Evolutionary conservation across 192 early-diverging fungal genomes (phyloP).

Genomic region (Entophlyctis helioformis): DNA sequence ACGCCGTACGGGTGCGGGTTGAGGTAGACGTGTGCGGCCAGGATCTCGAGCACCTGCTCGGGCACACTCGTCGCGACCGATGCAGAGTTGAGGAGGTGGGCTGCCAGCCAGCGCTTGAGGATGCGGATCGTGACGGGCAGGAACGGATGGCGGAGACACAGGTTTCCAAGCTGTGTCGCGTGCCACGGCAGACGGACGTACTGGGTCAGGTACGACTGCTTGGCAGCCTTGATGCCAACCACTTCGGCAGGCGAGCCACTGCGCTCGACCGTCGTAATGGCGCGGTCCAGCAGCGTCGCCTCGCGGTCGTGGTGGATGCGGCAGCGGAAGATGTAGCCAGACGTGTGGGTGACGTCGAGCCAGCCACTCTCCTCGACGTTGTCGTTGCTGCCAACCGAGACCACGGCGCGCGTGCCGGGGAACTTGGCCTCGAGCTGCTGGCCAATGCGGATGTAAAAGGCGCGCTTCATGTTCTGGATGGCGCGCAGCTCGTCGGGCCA

Average conservation of each 20-base stretch:
- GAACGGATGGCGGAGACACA: conserved; percentile 63
- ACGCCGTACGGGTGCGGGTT: conserved; percentile 48
- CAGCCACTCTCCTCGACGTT: conserved; percentile 11
- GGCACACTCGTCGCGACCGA: conserved; percentile 33
- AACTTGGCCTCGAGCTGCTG: conserved; percentile 33
- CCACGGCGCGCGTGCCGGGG: conserved; percentile 34
- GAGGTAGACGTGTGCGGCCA: conserved; percentile 61
- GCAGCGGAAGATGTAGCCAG: conserved; percentile 73
- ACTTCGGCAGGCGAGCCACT: background rate
- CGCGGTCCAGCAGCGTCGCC: conserved; percentile 37
- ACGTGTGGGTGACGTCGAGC: conserved; percentile 52
- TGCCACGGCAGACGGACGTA: conserved; percentile 41
- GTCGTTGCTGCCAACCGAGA: conserved; percentile 12
- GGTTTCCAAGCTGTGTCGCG: conserved; percentile 54
- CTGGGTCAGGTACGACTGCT: background rate
- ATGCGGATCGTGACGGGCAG: conserved; percentile 72
- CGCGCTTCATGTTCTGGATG: conserved; percentile 80
- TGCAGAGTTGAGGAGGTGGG: conserved; percentile 74
- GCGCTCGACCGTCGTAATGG: conserved; percentile 26
- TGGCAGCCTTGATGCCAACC: conserved; percentile 2
- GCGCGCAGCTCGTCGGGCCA: conserved; percentile 87
- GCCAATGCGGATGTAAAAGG: conserved; percentile 71
- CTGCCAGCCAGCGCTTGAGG: conserved; percentile 78
- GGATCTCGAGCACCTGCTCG: conserved; percentile 67
- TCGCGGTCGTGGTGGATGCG: conserved; percentile 64